phyloP scores from a whole-genome alignment of 192 early-diverging fungal genomes.

The Coemansia sp. region DNA sequence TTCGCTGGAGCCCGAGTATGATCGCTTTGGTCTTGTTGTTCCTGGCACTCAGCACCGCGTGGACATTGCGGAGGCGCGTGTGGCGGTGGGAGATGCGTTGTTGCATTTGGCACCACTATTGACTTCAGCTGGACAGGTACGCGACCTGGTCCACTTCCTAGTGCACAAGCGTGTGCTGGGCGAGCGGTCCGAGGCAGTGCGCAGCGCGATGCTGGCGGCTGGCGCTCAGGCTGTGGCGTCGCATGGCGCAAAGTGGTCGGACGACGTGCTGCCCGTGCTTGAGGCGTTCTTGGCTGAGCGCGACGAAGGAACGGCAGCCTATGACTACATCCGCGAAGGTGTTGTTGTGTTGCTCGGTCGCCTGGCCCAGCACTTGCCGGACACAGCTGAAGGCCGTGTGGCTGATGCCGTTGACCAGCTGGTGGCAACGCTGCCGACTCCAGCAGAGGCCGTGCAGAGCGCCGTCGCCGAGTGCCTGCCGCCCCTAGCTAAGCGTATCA shows the following conservation, averaged over 20 bases:
- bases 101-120: constrained; percentile 68
- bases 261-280: constrained; percentile 74
- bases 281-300: constrained; percentile 76
- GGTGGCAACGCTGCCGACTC: constrained; percentile 88
- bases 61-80: constrained; percentile 82
- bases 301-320: constrained; percentile 70
- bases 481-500: constrained; percentile 80
- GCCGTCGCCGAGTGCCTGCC: constrained; percentile 95
- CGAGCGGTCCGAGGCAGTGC: constrained; percentile 79
- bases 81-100: constrained; percentile 81
- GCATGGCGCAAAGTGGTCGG: constrained; percentile 70
- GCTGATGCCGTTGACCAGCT: constrained; percentile 83
- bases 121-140: constrained; percentile 55
- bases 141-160: constrained; percentile 74
- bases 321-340: constrained; percentile 89
- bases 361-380: constrained; percentile 83
- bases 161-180: constrained; percentile 85
- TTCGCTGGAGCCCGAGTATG: constrained; percentile 84
- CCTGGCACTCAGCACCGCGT: constrained; percentile 79
- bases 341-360: constrained; percentile 93
- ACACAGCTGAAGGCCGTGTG: constrained; percentile 68
- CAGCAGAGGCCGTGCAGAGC: constrained; percentile 92
- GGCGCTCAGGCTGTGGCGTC: constrained; percentile 77
- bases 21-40: constrained; percentile 89
- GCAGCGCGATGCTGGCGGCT: constrained; percentile 83